Conservation (phyloP, 1,284 basidiomycete species). For the Schizophyllum amplum region DNA sequence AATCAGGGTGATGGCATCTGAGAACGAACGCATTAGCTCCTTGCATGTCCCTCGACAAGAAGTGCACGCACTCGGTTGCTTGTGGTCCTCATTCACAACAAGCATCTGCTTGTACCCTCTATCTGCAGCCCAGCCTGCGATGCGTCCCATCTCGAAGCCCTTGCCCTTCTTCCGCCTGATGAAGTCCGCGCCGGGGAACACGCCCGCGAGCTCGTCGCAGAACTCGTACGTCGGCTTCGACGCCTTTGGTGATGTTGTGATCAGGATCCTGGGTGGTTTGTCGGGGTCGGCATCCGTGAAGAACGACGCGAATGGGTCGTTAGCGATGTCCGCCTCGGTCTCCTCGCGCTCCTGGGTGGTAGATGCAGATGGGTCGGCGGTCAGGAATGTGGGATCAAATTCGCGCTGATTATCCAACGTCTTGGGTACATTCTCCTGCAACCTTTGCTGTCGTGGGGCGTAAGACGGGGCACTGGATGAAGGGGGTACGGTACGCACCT, state of each 20-base stretch:
- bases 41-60: constrained; percentile 2
- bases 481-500: constrained; percentile 37
- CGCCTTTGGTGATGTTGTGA: constrained; percentile 87
- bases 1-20: constrained; percentile 89
- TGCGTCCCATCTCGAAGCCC: constrained; percentile 88
- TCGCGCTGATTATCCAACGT: constrained; percentile 94
- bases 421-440: constrained; percentile 78
- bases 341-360: constrained; percentile 40
- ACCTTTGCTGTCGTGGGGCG: constrained; percentile 51
- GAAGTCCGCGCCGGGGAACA: constrained; percentile 95
- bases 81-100: constrained; percentile 93
- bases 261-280: constrained; percentile 76
- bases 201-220: constrained; percentile 83
- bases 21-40: constrained; percentile 7
- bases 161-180: constrained; percentile 86
- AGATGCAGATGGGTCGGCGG: constrained; percentile 52
- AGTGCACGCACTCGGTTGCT: constrained; percentile 72
- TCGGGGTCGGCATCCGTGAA: constrained; percentile 58
- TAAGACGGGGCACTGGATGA: background rate
- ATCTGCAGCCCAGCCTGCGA: constrained; percentile 90
- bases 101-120: constrained; percentile 84
- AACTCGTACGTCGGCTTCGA: constrained; percentile 82
- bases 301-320: constrained; percentile 67
- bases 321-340: constrained; percentile 56
- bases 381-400: constrained; percentile 81